Base-by-base conservation (phyloP, 257 asterid species). In the Gynochthodes officinalis region DNA sequence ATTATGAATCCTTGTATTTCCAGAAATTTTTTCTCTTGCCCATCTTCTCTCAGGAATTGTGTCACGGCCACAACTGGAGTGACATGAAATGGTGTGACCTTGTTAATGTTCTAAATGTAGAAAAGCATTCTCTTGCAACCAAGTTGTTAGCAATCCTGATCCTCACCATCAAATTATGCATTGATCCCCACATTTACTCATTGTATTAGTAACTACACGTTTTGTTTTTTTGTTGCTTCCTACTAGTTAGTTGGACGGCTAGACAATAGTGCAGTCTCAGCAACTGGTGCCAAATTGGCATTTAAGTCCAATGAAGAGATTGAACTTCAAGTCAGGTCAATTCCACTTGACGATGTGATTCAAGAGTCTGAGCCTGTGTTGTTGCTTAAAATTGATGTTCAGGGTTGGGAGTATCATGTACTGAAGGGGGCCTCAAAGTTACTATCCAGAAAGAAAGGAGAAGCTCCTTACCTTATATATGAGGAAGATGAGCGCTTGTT, bases 381-480 rank as follows among this genome's bases (percentile, higher is more conserved):
- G 9, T 73, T 92, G 71, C 81, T 95, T 75, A 95, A 95, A 77
- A 95, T 95, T 75, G 99, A 95, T 57, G 99, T 95, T 79, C 99
- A 95, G 78, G 99, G 99, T 15, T 95, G 99, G 99, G 99, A 95
- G 86, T 84, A 90, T 81, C 99, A 92, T 53, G 99, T 95, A 14
- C 88, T 95, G 2, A 95, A 85, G 76, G 99, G 99, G 9, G 98
- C 98, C 11, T 64, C 91, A 9, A 95, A 88, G 77, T 63, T 95
- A 71, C 76, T 95, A 53, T 95, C 97, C 0, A 88, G 98, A 75
- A 86, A 89, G 78, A 89, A 86, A 83, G 85, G 89, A 7, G 96
- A 92, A 80, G 97, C 99, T 8, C 98, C 98, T 3, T 92, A 95
- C 88, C 80, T 95, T 25, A 95, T 95, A 66, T 95, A 95, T 0